A percentile compares a stretch with the other conserved stretches of the same genome.
phyloP scores from a whole-genome alignment of 805 yeast genomes.

The Hanseniaspora hatyaiensis region DNA sequence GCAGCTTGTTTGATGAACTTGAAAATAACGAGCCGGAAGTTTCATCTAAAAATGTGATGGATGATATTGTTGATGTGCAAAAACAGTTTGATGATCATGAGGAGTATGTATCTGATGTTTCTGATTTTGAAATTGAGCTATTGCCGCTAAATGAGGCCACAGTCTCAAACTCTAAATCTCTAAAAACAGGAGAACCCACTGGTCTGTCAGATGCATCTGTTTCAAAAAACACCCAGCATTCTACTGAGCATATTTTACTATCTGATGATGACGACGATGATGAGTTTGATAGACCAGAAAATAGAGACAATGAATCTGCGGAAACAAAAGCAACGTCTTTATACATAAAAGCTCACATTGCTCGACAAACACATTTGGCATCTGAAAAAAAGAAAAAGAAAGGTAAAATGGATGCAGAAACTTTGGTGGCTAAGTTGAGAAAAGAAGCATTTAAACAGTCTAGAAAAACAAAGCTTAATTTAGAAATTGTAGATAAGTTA shows the following conservation, averaged over 20 bases:
- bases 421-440: not conserved
- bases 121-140: slow-evolving; percentile 13
- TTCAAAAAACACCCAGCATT: not conserved
- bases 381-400: not conserved
- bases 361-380: not conserved
- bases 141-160: not conserved
- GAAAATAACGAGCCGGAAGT: not conserved
- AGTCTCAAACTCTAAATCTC: too few species aligned
- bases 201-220: not conserved
- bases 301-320: slow-evolving; percentile 1
- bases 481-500: not conserved
- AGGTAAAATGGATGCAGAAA: not conserved
- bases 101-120: slow-evolving; percentile 9
- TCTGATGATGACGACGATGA: slow-evolving; percentile 8
- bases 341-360: slow-evolving; percentile 4
- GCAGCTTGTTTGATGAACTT: not conserved
- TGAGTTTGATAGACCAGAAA: not conserved
- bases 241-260: not conserved
- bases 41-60: not conserved
- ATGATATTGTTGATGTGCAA: not conserved
- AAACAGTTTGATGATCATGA: not conserved
- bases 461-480: not conserved
- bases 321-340: slow-evolving; percentile 6
- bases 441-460: slow-evolving; percentile 10
- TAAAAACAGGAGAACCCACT: not conserved